Percentiles rank a stretch among this genome's conserved stretches.
phyloP scores from a whole-genome alignment of 2,329 filamentous ascomycete genomes.

The Cercospora sp. region DNA sequence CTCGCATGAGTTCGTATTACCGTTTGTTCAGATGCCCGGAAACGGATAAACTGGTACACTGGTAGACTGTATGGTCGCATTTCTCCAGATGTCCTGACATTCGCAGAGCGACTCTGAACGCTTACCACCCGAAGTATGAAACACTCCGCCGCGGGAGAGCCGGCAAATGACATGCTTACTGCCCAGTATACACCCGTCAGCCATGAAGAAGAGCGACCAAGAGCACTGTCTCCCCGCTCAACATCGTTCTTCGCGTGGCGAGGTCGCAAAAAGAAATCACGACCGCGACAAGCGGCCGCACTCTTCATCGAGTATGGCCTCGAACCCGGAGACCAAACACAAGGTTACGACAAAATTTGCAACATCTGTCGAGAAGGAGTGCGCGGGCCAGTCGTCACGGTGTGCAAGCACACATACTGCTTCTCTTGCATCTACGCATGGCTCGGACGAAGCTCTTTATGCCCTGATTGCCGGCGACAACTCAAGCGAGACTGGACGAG shows the following conservation, averaged over 20 bases:
- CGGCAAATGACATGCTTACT: background rate
- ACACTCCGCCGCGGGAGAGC: background rate
- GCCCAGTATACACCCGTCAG: background rate
- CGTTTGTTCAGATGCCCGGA: background rate
- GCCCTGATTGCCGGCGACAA: slow-evolving; percentile 14
- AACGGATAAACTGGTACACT: background rate
- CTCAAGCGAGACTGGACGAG: slow-evolving; percentile 1
- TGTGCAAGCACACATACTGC: slow-evolving; percentile 22
- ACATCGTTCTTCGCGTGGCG: background rate
- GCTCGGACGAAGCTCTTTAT: slow-evolving; percentile 15
- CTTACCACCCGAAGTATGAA: background rate
- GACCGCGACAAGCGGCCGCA: slow-evolving; percentile 14
- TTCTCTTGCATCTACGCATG: slow-evolving; percentile 20
- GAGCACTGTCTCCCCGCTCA: background rate
- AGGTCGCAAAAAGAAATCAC: slow-evolving; percentile 1
- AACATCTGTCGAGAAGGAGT: slow-evolving; percentile 19
- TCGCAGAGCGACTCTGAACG: background rate
- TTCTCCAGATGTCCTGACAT: background rate
- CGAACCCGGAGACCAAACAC: slow-evolving; percentile 10
- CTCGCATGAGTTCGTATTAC: background rate
- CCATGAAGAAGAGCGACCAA: slow-evolving; percentile 1
- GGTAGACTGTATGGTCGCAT: background rate
- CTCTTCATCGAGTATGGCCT: slow-evolving; percentile 19
- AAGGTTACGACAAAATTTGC: slow-evolving; percentile 15
- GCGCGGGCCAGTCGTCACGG: slow-evolving; percentile 17